Percentiles rank a stretch among this genome's conserved stretches.
phyloP scores from a whole-genome alignment of 2,329 filamentous ascomycete genomes.

The Neonectria ditissima region DNA sequence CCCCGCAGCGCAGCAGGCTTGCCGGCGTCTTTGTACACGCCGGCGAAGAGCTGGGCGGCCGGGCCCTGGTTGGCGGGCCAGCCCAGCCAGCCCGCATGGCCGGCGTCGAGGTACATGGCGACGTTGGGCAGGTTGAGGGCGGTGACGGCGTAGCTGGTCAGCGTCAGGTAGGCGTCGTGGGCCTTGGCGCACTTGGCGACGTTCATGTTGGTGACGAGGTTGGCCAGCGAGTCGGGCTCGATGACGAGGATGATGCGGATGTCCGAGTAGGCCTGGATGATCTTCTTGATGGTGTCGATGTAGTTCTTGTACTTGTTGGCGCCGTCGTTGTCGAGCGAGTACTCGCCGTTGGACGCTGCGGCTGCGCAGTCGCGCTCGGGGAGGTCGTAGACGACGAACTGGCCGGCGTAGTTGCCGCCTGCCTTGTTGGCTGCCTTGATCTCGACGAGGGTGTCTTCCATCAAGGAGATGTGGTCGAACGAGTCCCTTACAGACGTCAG shows the following conservation, averaged over 20 bases:
- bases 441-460: conserved; percentile 59
- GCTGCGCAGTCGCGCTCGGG: conserved; percentile 70
- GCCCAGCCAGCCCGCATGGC: conserved; percentile 70
- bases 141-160: conserved; percentile 63
- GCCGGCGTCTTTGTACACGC: conserved; percentile 63
- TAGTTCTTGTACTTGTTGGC: conserved; percentile 67
- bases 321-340: conserved; percentile 62
- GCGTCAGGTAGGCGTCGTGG: conserved; percentile 60
- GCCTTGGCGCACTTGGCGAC: conserved; percentile 63
- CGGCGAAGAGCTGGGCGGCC: conserved; percentile 60
- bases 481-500: conserved; percentile 57
- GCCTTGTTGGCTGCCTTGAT: conserved; percentile 54
- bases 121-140: conserved; percentile 67
- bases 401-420: conserved; percentile 57
- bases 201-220: conserved; percentile 67
- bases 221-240: conserved; percentile 69
- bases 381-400: conserved; percentile 68
- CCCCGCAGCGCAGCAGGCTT: conserved; percentile 63
- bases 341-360: conserved; percentile 68
- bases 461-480: conserved; percentile 59
- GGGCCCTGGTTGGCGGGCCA: conserved; percentile 66
- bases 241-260: conserved; percentile 59
- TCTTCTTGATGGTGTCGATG: conserved; percentile 61
- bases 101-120: conserved; percentile 69
- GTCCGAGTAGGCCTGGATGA: conserved; percentile 58